Evolutionary conservation across 106 monocot species (phyloP), one percentile per base, ranked within the genome.

Genomic region (Cymbidium sinense): DNA sequence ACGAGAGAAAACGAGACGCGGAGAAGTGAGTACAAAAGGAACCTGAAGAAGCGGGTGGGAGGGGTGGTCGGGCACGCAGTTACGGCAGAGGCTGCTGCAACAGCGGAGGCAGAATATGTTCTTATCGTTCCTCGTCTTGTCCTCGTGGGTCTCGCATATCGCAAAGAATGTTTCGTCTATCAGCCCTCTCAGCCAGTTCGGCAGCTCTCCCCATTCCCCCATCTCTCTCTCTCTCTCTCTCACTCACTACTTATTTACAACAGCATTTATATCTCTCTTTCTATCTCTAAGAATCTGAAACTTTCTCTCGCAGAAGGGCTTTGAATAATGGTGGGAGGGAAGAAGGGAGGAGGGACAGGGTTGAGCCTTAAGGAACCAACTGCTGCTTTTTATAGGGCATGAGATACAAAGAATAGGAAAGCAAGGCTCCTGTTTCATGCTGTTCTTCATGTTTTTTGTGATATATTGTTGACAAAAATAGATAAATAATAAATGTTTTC

Each of bases 21-120:
- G 5, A 64, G 27, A 64, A 64, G 28, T 25, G 31, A 67, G 1
- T 1, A 31, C 20, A 15, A 29, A 37, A 55, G 12, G 34, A 23
- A 91, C 91, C 85, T 91, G 91, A 51, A 91, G 83, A 70, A 88
- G 86, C 13, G 82, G 88, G 82, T 91, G 91, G 31, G 81, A 81
- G 25, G 73, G 77, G 55, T 91, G 88, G 23, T 76, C 39, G 55
- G 87, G 70, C 10, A 77, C 88, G 35, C 91, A 91, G 84, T 91
- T 87, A 43, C 81, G 79, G 83, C 87, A 91, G 75, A 91, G 83
- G 81, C 83, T 77, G 31, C 75, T 58, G 80, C 88, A 91, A 75
- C 88, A 91, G 19, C 73, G 75, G 34, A 91, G 86, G 70, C 91
- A 91, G 82, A 88, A 91, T 77, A 91, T 88, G 86, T 91, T 91